phyloP scores from a whole-genome alignment of 768 basidiomycete species.

The Rickenella mellea region DNA sequence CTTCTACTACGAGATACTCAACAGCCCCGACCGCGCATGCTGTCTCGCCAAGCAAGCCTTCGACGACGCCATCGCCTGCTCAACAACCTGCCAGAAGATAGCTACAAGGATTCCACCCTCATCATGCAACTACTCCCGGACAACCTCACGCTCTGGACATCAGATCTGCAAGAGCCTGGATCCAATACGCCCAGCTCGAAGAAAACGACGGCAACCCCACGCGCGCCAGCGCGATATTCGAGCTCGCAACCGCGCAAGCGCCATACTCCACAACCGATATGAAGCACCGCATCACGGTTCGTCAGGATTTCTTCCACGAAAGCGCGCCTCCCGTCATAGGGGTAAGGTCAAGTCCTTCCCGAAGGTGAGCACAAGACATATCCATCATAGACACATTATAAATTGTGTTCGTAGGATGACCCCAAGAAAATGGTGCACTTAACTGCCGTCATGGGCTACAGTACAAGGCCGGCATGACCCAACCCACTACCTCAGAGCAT shows the following conservation, averaged over 20 bases:
- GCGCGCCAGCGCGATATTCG: constrained; percentile 89
- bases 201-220: constrained; percentile 76
- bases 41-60: constrained; percentile 99
- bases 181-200: constrained; percentile 91
- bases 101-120: constrained; percentile 97
- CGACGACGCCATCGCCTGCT: constrained; percentile 97
- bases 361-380: constrained; percentile 47
- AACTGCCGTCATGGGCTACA: constrained; percentile 96
- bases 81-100: constrained; percentile 96
- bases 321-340: constrained; percentile 93
- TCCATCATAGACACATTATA: constrained; percentile 1
- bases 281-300: constrained; percentile 99
- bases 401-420: constrained; percentile 68
- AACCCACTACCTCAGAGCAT: constrained; percentile 54
- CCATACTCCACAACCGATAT: constrained; percentile 87
- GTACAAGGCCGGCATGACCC: constrained; percentile 99
- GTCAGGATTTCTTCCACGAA: constrained; percentile 93
- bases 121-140: constrained; percentile 96
- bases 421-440: constrained; percentile 98
- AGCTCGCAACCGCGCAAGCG: constrained; percentile 77
- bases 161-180: constrained; percentile 98
- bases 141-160: constrained; percentile 97
- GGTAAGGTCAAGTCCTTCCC: constrained; percentile 99
- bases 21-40: constrained; percentile 97
- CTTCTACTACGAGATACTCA: constrained; percentile 99